A percentile compares a stretch with the other conserved stretches of the same genome.
phyloP scores from a whole-genome alignment of 2,329 filamentous ascomycete species.

The Colletotrichum sp. region DNA sequence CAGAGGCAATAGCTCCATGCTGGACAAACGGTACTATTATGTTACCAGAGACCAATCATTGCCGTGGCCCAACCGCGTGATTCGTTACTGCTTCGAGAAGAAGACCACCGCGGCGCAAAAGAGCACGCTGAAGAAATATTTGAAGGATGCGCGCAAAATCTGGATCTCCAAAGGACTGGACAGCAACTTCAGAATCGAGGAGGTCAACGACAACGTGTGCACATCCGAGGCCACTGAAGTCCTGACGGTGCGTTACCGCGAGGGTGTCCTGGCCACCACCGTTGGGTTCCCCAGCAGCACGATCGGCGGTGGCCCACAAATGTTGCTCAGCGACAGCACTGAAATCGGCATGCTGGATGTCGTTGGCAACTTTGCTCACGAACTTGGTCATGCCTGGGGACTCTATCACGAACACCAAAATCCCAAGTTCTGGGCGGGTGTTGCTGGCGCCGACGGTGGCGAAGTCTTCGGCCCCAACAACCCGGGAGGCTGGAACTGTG shows the following conservation, averaged over 20 bases:
- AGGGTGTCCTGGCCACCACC: background rate
- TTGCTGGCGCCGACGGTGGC: background rate
- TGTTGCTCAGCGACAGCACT: slow-evolving; percentile 11
- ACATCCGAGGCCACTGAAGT: slow-evolving; percentile 1
- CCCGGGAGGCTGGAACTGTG: slow-evolving; percentile 3
- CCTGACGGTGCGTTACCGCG: background rate
- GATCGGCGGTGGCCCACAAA: background rate
- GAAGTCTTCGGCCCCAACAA: background rate
- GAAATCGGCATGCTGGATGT: slow-evolving; percentile 6
- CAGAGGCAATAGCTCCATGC: background rate
- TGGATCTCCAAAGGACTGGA: background rate
- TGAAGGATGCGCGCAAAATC: background rate
- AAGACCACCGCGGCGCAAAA: background rate
- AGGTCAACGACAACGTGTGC: slow-evolving; percentile 7
- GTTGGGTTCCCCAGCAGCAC: background rate
- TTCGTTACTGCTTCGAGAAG: background rate
- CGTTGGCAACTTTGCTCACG: slow-evolving; percentile 27
- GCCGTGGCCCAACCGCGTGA: background rate
- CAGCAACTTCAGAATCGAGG: slow-evolving; percentile 17
- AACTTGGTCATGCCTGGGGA: slow-evolving; percentile 32
- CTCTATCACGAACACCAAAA: slow-evolving; percentile 33
- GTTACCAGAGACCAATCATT: background rate
- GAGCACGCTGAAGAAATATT: background rate
- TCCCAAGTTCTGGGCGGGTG: slow-evolving; percentile 25
- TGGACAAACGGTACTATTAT: background rate